Conservation (phyloP, 2,329 filamentous ascomycete genomes). For the Aspergillus sp. region DNA sequence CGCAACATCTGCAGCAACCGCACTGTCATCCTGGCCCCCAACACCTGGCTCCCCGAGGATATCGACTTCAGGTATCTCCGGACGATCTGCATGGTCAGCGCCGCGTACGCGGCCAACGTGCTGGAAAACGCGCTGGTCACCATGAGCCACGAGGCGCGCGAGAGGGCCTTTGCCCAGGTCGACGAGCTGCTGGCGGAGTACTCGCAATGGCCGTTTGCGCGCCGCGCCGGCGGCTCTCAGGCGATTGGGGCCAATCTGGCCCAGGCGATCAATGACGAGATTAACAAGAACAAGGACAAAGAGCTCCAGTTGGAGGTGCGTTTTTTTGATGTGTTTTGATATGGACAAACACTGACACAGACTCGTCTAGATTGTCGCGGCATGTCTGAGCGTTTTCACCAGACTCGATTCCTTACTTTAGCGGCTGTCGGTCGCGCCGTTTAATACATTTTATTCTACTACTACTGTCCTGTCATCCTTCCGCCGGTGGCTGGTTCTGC, state of each 20-base stretch:
- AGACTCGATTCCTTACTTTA: conserved; percentile 90
- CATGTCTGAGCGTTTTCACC: conserved; percentile 94
- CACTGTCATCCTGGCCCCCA: conserved; percentile 78
- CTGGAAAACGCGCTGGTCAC: conserved; percentile 94
- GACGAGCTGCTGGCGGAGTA: conserved; percentile 94
- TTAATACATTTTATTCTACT: conserved; percentile 4
- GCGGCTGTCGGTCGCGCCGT: conserved; percentile 7
- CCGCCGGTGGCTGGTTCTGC: too few relatives aligned
- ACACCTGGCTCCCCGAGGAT: conserved; percentile 84
- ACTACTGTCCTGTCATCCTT: conserved; percentile 3
- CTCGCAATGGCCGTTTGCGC: conserved; percentile 93
- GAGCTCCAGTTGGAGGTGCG: conserved; percentile 90
- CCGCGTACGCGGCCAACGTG: conserved; percentile 94
- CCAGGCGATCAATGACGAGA: conserved; percentile 76
- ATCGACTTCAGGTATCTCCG: conserved; percentile 89
- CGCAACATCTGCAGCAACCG: conserved; percentile 87
- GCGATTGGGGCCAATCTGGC: conserved; percentile 89
- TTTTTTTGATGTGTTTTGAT: conserved; percentile 5
- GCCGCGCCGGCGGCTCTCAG: conserved; percentile 62
- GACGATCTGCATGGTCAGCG: conserved; percentile 93
- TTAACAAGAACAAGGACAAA: conserved; percentile 78
- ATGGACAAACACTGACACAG: conserved; percentile 9
- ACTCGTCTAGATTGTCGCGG: conserved; percentile 61
- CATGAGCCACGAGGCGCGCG: conserved; percentile 84
- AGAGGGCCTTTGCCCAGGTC: conserved; percentile 91